Conservation (phyloP, 2,329 filamentous ascomycete species). For the Dactylellina drechsleri region DNA sequence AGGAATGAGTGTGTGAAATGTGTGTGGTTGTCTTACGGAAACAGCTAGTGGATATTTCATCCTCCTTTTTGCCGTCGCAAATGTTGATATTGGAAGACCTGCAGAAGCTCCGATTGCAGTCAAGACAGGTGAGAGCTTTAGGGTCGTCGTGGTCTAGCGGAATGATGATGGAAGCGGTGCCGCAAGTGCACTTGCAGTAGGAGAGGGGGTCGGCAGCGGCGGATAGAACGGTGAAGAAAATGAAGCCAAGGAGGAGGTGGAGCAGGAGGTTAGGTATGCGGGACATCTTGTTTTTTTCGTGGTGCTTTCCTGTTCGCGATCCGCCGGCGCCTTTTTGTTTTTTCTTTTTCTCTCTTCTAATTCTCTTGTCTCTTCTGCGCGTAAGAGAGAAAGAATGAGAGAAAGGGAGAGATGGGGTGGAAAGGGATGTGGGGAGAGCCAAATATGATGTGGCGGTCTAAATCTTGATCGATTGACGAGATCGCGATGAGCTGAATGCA, state of each 20-base stretch:
- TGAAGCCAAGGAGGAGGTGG: slow-evolving; percentile 50
- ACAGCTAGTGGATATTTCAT: slow-evolving; percentile 73
- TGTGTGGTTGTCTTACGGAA: slow-evolving; percentile 66
- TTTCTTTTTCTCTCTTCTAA: background rate
- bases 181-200: slow-evolving; percentile 78
- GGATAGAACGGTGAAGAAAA: slow-evolving; percentile 26
- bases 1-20: too few species aligned
- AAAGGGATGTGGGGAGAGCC: background rate
- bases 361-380: background rate
- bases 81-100: slow-evolving; percentile 71
- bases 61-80: slow-evolving; percentile 71
- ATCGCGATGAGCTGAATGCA: background rate
- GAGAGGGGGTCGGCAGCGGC: slow-evolving; percentile 54
- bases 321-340: too few species aligned
- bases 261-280: slow-evolving; percentile 35
- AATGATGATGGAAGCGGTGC: slow-evolving; percentile 75
- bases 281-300: slow-evolving; percentile 25
- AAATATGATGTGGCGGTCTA: slow-evolving; percentile 29
- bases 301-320: background rate
- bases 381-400: slow-evolving; percentile 8
- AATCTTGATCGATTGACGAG: slow-evolving; percentile 26
- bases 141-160: slow-evolving; percentile 67
- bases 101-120: slow-evolving; percentile 76
- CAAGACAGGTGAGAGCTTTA: slow-evolving; percentile 68
- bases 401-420: background rate